Evolutionary conservation across 305 asterid genomes (phyloP).

Genomic region (Fraxinus xanthoxyloides): DNA sequence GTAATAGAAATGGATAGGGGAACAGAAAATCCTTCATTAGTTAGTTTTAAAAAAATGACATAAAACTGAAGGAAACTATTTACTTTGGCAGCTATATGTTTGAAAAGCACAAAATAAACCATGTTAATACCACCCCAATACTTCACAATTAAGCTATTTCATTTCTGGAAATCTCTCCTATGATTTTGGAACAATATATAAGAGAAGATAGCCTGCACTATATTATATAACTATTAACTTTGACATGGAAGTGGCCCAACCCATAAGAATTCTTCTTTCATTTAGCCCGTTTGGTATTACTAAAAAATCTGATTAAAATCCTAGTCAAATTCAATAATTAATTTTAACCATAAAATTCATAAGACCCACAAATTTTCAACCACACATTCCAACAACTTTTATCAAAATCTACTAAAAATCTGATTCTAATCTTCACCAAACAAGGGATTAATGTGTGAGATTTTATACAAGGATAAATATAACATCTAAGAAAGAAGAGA

Average conservation of each 20-base stretch:
- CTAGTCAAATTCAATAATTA: no score
- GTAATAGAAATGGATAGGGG: slow-evolving; percentile 21
- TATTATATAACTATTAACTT: not conserved
- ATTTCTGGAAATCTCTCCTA: not conserved
- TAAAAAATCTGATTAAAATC: no score
- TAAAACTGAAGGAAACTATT: not conserved
- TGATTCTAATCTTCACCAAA: no score
- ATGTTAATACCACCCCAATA: not conserved
- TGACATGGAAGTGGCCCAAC: not conserved
- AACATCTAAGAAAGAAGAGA: not conserved
- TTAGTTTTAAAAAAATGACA: not conserved
- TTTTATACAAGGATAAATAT: not conserved
- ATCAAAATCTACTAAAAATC: no score
- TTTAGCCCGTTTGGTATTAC: no score
- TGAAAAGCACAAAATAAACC: not conserved
- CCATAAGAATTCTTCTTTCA: not conserved
- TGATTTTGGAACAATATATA: not conserved
- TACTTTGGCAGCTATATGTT: not conserved
- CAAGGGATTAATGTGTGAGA: not conserved
- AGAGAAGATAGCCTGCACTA: not conserved
- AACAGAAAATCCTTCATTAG: slow-evolving; percentile 17
- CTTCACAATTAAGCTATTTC: not conserved
- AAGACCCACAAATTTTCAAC: no score
- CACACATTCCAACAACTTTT: no score
- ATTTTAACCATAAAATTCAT: no score